Evolutionary conservation across 495 filamentous ascomycete genomes (phyloP), one percentile per base, ranked within the genome.

Genomic region (Penicillium coprophilum): DNA sequence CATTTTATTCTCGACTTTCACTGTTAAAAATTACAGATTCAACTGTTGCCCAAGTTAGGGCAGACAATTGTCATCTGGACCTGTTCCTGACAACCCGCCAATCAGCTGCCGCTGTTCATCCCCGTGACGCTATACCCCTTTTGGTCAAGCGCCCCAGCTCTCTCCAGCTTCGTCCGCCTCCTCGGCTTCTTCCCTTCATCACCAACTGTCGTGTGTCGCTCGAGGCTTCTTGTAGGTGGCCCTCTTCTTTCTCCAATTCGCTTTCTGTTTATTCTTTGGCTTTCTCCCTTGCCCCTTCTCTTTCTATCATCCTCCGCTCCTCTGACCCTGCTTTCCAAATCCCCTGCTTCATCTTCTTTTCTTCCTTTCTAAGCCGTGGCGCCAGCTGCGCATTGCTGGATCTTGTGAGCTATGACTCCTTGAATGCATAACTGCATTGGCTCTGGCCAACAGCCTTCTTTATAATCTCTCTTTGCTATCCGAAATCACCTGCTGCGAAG

Each of bases 191-290:
- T 50, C 55, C 53, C 45, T 59, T 59, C 51, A 52, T 55, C 48
- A 53, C 46, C 64, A 62, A 64, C 36, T 38, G 13, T 66, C 56
- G 55, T 56, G 56, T 55, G 58, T 61, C 55, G 39, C 41, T 41
- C 52, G 66, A 67, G 74, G 74, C 71, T 74, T 77, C 71, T 77
- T 75, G 74, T 77, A 77, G 75, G 75, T 77, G 59, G 72, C 73
- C 71, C 75, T 57, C 61, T 67, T 70, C 57, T 52, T 52, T 65
- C 52, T 57, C 51, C 60, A 52, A 49, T 59, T 63, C 56, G 32
- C 15, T 67, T 58, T 44, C 44, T 58, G 47, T 50, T 50, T 56
- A 41, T 59, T 66, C 57, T 65, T 51, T 63, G 55, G 38, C 60
- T 59, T 60, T 61, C 39, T 59, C 61, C 52, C 60, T 59, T 61